These are phyloP conservation scores for Plantago ovata DNA, from an alignment of 257 asterid genomes.

Conservation along the genomic window DNA sequence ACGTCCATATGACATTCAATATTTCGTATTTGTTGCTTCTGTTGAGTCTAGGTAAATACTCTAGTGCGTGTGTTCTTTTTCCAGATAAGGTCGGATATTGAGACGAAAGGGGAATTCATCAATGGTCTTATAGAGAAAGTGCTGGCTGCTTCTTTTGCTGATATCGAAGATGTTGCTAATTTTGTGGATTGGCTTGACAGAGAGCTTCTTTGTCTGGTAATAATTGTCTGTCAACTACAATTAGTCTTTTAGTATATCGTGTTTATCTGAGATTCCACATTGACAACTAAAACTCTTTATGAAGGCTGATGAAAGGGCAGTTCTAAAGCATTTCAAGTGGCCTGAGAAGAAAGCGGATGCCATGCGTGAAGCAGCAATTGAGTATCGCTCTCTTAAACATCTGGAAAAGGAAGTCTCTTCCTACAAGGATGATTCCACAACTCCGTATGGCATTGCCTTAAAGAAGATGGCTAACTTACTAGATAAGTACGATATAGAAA, in stretches of 20 bases:
- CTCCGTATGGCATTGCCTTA: conserved; percentile 6
- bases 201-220: conserved; percentile 14
- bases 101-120: conserved; percentile 16
- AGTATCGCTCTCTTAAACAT: conserved; percentile 11
- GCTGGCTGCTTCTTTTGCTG: conserved; percentile 6
- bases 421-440: conserved; percentile 8
- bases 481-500: conserved; percentile 6
- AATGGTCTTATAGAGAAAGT: conserved; percentile 10
- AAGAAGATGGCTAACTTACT: conserved; percentile 13
- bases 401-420: conserved; percentile 9
- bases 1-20: no score
- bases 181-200: conserved; percentile 13
- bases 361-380: conserved; percentile 15
- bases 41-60: not conserved
- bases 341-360: conserved; percentile 17
- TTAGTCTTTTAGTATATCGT: not conserved
- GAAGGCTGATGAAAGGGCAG: conserved; percentile 14
- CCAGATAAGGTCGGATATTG: conserved; percentile 15
- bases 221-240: not conserved
- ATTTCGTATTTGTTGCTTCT: not conserved
- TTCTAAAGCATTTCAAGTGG: conserved; percentile 13
- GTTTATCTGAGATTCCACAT: not conserved
- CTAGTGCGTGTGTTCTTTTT: not conserved
- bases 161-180: conserved; percentile 13
- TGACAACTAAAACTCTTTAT: not conserved